Evolutionary conservation across 192 early-diverging fungal genomes (phyloP).

Genomic region (Coemansia sp.): DNA sequence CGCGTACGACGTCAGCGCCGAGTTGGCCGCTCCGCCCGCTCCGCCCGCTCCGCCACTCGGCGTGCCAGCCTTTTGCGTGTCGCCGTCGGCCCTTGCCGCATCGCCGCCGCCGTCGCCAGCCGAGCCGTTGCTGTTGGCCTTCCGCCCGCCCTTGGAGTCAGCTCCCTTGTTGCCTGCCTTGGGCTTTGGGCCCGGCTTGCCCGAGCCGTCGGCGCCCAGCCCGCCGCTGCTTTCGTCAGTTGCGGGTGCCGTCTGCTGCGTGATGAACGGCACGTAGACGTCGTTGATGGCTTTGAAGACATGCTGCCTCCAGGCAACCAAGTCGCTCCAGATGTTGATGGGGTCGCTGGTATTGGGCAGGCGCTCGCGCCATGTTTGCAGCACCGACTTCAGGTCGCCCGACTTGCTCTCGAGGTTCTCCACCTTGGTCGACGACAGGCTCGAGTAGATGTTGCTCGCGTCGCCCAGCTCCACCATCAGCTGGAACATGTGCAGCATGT

Average conservation of each 20-base stretch:
- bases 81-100: constrained; percentile 15
- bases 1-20: constrained; percentile 74
- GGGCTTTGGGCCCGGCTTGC: constrained; percentile 13
- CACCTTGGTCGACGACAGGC: constrained; percentile 76
- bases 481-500: constrained; percentile 92
- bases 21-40: constrained; percentile 18
- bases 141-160: constrained; percentile 50
- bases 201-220: not conserved
- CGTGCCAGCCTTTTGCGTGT: constrained; percentile 9
- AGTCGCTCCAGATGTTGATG: constrained; percentile 97
- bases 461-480: constrained; percentile 96
- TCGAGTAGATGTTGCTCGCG: constrained; percentile 85
- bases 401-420: constrained; percentile 86
- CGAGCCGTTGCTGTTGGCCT: constrained; percentile 14
- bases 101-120: constrained; percentile 15
- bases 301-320: constrained; percentile 98
- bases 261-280: constrained; percentile 86
- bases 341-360: constrained; percentile 97
- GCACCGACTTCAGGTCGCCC: constrained; percentile 84
- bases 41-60: not conserved
- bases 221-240: constrained; percentile 12
- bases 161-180: constrained; percentile 53
- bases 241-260: constrained; percentile 28
- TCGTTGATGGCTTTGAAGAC: constrained; percentile 97
- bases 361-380: constrained; percentile 96